phyloP scores from a whole-genome alignment of 202 grass and related monocot species.

The Dendrocalamus latiflorus region DNA sequence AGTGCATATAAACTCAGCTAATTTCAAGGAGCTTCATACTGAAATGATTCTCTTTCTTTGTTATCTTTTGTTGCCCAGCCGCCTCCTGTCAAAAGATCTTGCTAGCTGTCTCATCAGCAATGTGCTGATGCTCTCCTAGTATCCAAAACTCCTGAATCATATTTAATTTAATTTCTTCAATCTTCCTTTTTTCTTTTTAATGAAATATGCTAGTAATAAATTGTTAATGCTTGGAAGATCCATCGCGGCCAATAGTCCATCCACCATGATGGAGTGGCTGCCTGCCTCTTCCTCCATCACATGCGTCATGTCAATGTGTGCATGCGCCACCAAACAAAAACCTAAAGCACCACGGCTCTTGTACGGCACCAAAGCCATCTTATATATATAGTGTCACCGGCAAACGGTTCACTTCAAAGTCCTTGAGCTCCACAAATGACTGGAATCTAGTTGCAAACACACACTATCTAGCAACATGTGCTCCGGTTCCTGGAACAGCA shows the following conservation, averaged over 20 bases:
- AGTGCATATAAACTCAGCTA: neutral
- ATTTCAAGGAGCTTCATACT: neutral
- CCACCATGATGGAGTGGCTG: slow-evolving; percentile 36
- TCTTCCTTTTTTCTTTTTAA: neutral
- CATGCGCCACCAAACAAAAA: slow-evolving; percentile 40
- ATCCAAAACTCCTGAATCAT: neutral
- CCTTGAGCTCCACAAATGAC: slow-evolving; percentile 3
- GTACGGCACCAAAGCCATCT: slow-evolving; percentile 21
- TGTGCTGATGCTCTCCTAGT: neutral
- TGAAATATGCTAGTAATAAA: slow-evolving; percentile 23
- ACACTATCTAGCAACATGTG: slow-evolving; percentile 32
- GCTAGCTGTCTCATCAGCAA: slow-evolving; percentile 16
- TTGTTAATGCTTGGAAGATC: slow-evolving; percentile 36
- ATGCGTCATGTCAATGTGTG: slow-evolving; percentile 46
- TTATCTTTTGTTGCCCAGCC: neutral
- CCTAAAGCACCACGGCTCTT: slow-evolving; percentile 23
- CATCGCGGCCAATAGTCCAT: slow-evolving; percentile 26
- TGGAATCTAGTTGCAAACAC: neutral
- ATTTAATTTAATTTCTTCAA: neutral
- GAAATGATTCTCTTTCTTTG: slow-evolving; percentile 39
- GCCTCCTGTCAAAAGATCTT: slow-evolving; percentile 8
- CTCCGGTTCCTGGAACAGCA: slow-evolving; percentile 24
- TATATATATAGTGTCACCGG: slow-evolving; percentile 26
- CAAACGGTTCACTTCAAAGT: slow-evolving; percentile 11
- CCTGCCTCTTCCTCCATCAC: slow-evolving; percentile 34